Conservation (phyloP, 495 filamentous ascomycete genomes). For the Pyrenopolyporus hunteri region DNA sequence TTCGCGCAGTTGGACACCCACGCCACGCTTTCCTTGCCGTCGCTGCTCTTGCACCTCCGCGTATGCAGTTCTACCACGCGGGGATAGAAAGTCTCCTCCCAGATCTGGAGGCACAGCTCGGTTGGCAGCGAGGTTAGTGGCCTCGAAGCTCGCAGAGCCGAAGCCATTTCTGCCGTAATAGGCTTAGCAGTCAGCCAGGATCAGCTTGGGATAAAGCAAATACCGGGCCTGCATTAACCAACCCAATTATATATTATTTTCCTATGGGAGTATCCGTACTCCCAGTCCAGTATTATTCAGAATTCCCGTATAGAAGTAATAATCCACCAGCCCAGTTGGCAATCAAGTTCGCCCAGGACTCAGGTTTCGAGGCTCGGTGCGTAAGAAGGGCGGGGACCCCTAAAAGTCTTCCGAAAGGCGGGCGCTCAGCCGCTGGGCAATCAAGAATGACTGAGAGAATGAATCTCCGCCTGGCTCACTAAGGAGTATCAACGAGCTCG, state of each 20-base stretch:
- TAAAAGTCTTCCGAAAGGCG: background rate
- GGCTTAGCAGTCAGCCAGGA: background rate
- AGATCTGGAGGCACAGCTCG: conserved; percentile 48
- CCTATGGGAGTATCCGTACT: background rate
- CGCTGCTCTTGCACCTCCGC: background rate
- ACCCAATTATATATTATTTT: no score
- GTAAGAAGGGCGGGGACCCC: background rate
- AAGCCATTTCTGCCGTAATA: conserved; percentile 1
- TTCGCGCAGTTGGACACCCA: conserved; percentile 46
- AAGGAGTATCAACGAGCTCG: no score
- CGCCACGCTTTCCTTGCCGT: background rate
- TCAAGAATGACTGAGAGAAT: no score
- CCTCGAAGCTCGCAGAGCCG: no score
- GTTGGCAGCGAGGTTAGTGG: conserved; percentile 44
- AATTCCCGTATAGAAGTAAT: no score
- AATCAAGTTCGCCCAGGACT: no score
- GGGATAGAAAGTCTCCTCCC: conserved; percentile 39
- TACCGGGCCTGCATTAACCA: no score
- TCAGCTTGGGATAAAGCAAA: background rate
- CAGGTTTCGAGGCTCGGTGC: background rate
- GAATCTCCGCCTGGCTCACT: no score
- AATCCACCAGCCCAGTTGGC: no score
- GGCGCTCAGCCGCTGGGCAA: background rate
- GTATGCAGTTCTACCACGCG: conserved; percentile 46
- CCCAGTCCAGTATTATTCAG: background rate